Base-by-base conservation (phyloP, 169 alveolate genomes). In the Eimeria acervulina region DNA sequence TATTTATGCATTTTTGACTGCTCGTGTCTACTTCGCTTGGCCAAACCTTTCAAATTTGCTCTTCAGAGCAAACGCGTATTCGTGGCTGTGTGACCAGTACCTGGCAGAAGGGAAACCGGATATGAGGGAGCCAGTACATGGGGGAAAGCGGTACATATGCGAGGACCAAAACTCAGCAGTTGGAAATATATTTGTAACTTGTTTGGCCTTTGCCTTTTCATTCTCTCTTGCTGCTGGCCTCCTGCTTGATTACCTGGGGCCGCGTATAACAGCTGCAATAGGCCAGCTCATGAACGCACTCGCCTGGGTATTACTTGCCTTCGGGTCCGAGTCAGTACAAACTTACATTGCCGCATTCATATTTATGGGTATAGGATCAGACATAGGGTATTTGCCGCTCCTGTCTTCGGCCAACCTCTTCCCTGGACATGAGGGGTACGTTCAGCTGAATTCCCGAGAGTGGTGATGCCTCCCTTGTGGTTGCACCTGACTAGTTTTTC, bases 11-110 rank as follows among this genome's bases (percentile, higher is more conserved):
- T 72, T 87, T 51, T 72, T 95, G 74, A 95, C 96, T n/a, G 96
- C 95, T 59, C 93, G 95, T 10, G 96, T 95, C 17, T 95, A 95
- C 87, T 95, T 95, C 38, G 96, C 95, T 6, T 95, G 96, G 96
- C 96, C 96, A 23, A 85, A 76, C 47, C 85, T 95, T 26, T 95
- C 96, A 55, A 89, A 88, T 33, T 52, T 95, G 91, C 95, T 95
- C 51, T 95, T 95, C 95, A 81, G 94, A 74, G 19, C 88, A 61
- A 33, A 92, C 42, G 95, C 95, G 38, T 92, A 92, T 47, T 15
- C 63, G 6, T 92, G 95, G 95, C 68, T 92, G 72, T 92, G 95
- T 74, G 80, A 52, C 70, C 44, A 68, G 13, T 85, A 85, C 93
- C 44, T 85, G 68, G 63, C 59, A 61, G 92, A 74, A 7, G 84